Evolutionary conservation across 2,329 filamentous ascomycete species (phyloP).

Genomic region (Ophiostoma montium): DNA sequence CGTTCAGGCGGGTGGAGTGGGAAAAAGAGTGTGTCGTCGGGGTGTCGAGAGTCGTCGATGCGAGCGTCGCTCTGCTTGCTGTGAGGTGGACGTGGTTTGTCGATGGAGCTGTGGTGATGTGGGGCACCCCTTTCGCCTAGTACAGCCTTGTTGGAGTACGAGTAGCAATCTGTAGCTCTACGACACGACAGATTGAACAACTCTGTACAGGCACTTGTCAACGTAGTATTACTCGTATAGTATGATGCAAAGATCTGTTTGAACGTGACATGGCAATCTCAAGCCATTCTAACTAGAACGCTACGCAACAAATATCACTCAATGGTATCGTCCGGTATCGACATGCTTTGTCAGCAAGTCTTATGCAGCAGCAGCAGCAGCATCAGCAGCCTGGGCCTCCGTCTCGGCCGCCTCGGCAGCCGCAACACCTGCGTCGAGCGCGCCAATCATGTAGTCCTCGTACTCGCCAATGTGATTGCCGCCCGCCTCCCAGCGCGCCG

Average conservation of each 20-base stretch:
- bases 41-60: neutral
- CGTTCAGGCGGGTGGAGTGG: too few relatives aligned
- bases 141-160: too few relatives aligned
- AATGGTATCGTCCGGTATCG: too few relatives aligned
- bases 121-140: slow-evolving; percentile 1
- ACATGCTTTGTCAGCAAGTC: too few relatives aligned
- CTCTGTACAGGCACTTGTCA: too few relatives aligned
- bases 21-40: neutral
- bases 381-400: too few relatives aligned
- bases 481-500: slow-evolving; percentile 60
- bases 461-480: slow-evolving; percentile 75
- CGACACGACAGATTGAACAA: neutral
- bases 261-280: too few relatives aligned
- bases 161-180: neutral
- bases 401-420: slow-evolving; percentile 8
- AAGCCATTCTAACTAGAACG: too few relatives aligned
- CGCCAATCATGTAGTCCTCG: slow-evolving; percentile 73
- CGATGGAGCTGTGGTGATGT: slow-evolving; percentile 1
- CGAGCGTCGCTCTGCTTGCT: slow-evolving; percentile 1
- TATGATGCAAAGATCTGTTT: too few relatives aligned
- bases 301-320: too few relatives aligned
- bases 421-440: slow-evolving; percentile 18
- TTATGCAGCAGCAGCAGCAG: too few relatives aligned
- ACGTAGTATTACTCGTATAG: too few relatives aligned
- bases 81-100: neutral